A percentile compares a stretch with the other conserved stretches of the same genome.
Evolutionary conservation across 192 early-diverging fungal species (phyloP).

Genomic region (Backusella mclennaniae): DNA sequence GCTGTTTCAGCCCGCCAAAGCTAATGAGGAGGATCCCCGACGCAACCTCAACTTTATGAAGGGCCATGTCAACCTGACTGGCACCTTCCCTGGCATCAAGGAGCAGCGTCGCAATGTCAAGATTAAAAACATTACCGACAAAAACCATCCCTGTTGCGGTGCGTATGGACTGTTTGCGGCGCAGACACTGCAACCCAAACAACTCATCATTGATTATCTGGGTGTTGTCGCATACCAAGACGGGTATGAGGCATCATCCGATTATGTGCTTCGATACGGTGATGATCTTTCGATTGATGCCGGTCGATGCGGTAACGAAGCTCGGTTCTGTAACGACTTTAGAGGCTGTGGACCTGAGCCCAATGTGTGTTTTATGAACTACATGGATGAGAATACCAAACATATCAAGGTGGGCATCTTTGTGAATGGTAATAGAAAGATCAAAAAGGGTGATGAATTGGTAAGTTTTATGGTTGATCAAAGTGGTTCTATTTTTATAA

Average conservation of each 20-base stretch:
- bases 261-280: constrained; percentile 39
- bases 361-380: constrained; percentile 42
- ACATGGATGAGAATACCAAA: constrained; percentile 31
- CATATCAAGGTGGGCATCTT: constrained; percentile 38
- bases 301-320: constrained; percentile 37
- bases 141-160: constrained; percentile 38
- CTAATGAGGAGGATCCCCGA: not conserved
- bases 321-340: constrained; percentile 42
- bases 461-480: constrained; percentile 12
- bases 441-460: constrained; percentile 41
- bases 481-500: not conserved
- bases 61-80: constrained; percentile 26
- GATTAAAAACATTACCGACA: constrained; percentile 37
- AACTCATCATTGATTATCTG: constrained; percentile 39
- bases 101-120: constrained; percentile 29
- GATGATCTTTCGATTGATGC: constrained; percentile 40
- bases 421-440: constrained; percentile 33
- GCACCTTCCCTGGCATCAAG: constrained; percentile 23
- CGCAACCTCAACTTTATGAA: constrained; percentile 24
- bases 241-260: constrained; percentile 33
- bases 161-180: constrained; percentile 38
- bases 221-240: constrained; percentile 36
- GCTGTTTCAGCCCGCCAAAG: constrained; percentile 18
- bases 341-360: constrained; percentile 32
- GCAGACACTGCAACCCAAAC: constrained; percentile 28